phyloP scores from a whole-genome alignment of 352 stramenopile species.

The Phytophthora pistaciae region DNA sequence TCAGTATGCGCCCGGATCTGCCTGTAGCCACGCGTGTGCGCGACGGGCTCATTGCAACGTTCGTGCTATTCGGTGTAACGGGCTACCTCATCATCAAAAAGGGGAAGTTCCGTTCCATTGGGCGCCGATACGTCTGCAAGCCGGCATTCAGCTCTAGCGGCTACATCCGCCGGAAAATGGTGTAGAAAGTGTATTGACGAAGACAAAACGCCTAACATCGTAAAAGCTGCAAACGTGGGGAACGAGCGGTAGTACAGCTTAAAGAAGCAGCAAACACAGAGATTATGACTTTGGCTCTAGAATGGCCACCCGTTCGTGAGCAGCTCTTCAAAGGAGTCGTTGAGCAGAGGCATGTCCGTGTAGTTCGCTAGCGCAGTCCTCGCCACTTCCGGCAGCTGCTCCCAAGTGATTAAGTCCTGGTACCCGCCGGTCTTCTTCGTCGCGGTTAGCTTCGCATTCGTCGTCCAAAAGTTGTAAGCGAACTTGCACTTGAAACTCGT shows the following conservation, averaged over 20 bases:
- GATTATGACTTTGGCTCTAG: slow-evolving; percentile 1
- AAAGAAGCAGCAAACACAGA: slow-evolving; percentile 18
- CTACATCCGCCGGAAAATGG: slow-evolving; percentile 82
- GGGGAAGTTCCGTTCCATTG: slow-evolving; percentile 79
- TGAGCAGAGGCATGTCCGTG: neutral
- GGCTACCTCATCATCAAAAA: slow-evolving; percentile 87
- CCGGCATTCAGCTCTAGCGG: slow-evolving; percentile 86
- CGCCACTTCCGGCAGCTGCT: neutral
- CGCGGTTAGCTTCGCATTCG: neutral
- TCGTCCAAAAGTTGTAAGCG: neutral
- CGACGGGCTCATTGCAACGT: slow-evolving; percentile 64
- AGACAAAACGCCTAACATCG: neutral
- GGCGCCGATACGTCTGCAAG: slow-evolving; percentile 87
- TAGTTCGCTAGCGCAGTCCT: neutral
- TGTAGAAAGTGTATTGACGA: slow-evolving; percentile 23
- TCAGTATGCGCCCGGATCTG: slow-evolving; percentile 68
- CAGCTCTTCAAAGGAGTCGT: neutral
- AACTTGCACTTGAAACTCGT: neutral
- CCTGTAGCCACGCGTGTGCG: slow-evolving; percentile 68
- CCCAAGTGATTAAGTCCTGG: neutral
- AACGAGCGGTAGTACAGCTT: neutral
- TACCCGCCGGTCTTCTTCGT: neutral
- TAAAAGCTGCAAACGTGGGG: neutral
- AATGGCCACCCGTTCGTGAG: neutral
- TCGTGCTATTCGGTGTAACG: slow-evolving; percentile 56